Percentiles rank a stretch among this genome's conserved stretches.
phyloP scores from a whole-genome alignment of 2,329 filamentous ascomycete species.

The Stromatinia cepivora region DNA sequence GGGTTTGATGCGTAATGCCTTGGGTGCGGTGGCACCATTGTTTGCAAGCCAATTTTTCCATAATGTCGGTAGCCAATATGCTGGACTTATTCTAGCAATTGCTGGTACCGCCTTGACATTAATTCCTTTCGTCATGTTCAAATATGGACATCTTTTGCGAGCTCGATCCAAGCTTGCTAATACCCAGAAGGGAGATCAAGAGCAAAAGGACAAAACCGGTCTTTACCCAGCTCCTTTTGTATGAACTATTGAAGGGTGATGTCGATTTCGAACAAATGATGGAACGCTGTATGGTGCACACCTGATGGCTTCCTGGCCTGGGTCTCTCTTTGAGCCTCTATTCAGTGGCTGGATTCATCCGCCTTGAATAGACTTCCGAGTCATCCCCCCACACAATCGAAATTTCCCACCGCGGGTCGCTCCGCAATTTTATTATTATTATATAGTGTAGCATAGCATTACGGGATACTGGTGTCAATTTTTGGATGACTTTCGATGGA shows the following conservation, averaged over 20 bases:
- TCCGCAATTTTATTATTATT: conserved; percentile 8
- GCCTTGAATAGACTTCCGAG: neutral
- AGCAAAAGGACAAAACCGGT: conserved; percentile 5
- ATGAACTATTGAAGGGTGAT: neutral
- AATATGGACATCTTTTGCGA: conserved; percentile 20
- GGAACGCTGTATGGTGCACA: neutral
- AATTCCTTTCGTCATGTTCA: conserved; percentile 23
- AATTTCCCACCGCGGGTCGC: neutral
- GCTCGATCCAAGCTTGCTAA: conserved; percentile 54
- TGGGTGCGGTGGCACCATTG: conserved; percentile 21
- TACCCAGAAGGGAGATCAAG: conserved; percentile 5
- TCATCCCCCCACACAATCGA: neutral
- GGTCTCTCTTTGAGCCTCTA: neutral
- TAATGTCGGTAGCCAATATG: conserved; percentile 24
- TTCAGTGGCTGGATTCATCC: neutral
- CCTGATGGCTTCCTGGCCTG: neutral
- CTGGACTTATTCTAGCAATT: conserved; percentile 21
- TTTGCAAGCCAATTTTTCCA: conserved; percentile 24
- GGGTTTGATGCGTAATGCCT: conserved; percentile 23
- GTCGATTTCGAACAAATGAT: neutral
- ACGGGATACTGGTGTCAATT: conserved; percentile 11
- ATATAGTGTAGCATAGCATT: conserved; percentile 8
- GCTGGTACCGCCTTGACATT: conserved; percentile 11
- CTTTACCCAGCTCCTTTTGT: conserved; percentile 9
- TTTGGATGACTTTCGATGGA: neutral